Evolutionary conservation across 192 early-diverging fungal genomes (phyloP).

Genomic region (Podila epicladia): DNA sequence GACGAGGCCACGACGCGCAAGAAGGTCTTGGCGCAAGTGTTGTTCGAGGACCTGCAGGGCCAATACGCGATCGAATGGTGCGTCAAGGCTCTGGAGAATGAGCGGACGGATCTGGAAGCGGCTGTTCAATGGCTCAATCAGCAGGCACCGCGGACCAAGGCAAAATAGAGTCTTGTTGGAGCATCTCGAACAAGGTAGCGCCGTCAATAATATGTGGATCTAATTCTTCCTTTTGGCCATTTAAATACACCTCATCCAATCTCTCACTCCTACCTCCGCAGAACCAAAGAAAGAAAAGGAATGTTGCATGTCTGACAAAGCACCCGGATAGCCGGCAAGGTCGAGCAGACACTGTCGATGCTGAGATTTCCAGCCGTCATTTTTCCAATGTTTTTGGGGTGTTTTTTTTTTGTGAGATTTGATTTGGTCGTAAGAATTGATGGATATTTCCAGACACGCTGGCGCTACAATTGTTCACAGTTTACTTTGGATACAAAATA

Average conservation of each 20-base stretch:
- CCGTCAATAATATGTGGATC: too few relatives aligned
- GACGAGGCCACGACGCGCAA: constrained; percentile 62
- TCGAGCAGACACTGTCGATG: constrained; percentile 19
- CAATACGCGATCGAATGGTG: constrained; percentile 69
- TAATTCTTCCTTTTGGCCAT: too few relatives aligned
- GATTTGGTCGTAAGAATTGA: not conserved
- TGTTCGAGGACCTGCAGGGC: constrained; percentile 29
- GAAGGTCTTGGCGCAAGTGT: constrained; percentile 56
- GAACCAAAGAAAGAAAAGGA: too few relatives aligned
- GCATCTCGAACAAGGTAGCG: too few relatives aligned
- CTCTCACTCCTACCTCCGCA: too few relatives aligned
- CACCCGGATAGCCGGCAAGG: constrained; percentile 21
- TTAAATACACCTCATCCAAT: too few relatives aligned
- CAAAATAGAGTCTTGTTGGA: too few relatives aligned
- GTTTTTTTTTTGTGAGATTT: not conserved
- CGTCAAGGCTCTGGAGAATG: constrained; percentile 70
- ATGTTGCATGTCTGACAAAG: constrained; percentile 26
- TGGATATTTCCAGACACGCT: not conserved
- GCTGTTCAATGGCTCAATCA: constrained; percentile 67
- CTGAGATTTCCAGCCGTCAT: constrained; percentile 13
- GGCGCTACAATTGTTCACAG: too few relatives aligned
- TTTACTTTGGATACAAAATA: too few relatives aligned
- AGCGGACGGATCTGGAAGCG: constrained; percentile 58
- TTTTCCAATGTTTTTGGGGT: too few relatives aligned
- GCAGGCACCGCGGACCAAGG: constrained; percentile 61